Conservation (phyloP, 2,329 filamentous ascomycete genomes). For the Xylariaceae sp. region DNA sequence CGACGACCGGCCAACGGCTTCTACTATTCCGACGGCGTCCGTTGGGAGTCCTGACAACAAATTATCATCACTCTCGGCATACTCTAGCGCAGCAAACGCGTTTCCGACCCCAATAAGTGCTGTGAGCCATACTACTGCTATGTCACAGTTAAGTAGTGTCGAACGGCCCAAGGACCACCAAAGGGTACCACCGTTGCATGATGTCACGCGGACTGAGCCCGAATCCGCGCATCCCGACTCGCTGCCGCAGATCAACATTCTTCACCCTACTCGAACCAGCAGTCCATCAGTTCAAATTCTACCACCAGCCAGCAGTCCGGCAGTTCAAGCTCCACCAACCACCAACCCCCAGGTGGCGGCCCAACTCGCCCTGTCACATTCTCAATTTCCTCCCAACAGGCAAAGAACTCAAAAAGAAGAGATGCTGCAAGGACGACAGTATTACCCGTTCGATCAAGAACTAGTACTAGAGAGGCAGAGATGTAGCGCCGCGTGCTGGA, state of each 20-base stretch:
- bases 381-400: slow-evolving; percentile 48
- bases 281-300: slow-evolving; percentile 41
- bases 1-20: slow-evolving; percentile 62
- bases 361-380: slow-evolving; percentile 61
- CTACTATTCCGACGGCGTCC: slow-evolving; percentile 61
- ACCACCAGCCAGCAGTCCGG: slow-evolving; percentile 32
- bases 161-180: slow-evolving; percentile 58
- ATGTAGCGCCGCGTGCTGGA: slow-evolving; percentile 79
- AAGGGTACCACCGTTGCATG: slow-evolving; percentile 63
- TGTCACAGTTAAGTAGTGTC: slow-evolving; percentile 34
- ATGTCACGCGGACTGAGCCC: slow-evolving; percentile 58
- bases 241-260: slow-evolving; percentile 61
- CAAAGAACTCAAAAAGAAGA: slow-evolving; percentile 78
- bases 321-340: slow-evolving; percentile 36
- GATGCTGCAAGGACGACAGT: slow-evolving; percentile 82
- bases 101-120: slow-evolving; percentile 68
- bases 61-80: slow-evolving; percentile 58
- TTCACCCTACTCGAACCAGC: slow-evolving; percentile 54
- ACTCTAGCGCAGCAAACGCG: slow-evolving; percentile 53
- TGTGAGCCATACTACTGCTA: slow-evolving; percentile 34
- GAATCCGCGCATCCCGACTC: slow-evolving; percentile 56
- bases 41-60: slow-evolving; percentile 63
- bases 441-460: slow-evolving; percentile 76
- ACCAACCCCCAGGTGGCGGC: slow-evolving; percentile 58
- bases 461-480: slow-evolving; percentile 82